These are phyloP conservation scores for Eucalyptus erythrocorys DNA, from an alignment of 345 rosid genomes.

Conservation along the genomic window DNA sequence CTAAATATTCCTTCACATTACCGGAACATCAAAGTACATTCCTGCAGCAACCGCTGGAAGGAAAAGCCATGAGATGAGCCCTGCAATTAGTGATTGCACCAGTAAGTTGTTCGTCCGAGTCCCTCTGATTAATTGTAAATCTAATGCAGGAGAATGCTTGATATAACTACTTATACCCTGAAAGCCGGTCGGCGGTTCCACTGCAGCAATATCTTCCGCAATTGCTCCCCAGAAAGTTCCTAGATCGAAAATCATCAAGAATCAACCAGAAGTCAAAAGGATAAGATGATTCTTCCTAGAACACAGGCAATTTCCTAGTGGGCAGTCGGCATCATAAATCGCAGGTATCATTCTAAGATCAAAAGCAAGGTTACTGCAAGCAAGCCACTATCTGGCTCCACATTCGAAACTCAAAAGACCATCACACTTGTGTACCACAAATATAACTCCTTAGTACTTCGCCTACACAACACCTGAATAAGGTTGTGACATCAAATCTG, in stretches of 20 bases:
- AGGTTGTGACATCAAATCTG: no score
- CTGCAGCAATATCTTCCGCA: constrained; percentile 46
- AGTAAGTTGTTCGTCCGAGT: background rate
- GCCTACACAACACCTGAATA: background rate
- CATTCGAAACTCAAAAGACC: background rate
- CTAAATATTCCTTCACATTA: constrained; percentile 1
- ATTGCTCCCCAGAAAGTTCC: constrained; percentile 57
- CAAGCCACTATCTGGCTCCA: background rate
- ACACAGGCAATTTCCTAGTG: background rate
- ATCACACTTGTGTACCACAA: background rate
- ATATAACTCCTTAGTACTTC: background rate
- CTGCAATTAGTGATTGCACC: constrained; percentile 5
- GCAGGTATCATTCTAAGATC: background rate
- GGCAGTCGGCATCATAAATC: background rate
- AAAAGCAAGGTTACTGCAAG: background rate
- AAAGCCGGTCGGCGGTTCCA: constrained; percentile 66
- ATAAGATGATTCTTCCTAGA: background rate
- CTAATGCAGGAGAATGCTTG: background rate
- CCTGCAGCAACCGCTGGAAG: constrained; percentile 73
- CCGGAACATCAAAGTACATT: constrained; percentile 67
- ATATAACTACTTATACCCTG: constrained; percentile 29
- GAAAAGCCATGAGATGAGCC: constrained; percentile 75
- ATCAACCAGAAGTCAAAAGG: background rate
- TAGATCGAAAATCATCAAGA: background rate
- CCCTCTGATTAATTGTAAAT: background rate